Evolutionary conservation across 768 basidiomycete genomes (phyloP).

Genomic region (Serendipita sp.): DNA sequence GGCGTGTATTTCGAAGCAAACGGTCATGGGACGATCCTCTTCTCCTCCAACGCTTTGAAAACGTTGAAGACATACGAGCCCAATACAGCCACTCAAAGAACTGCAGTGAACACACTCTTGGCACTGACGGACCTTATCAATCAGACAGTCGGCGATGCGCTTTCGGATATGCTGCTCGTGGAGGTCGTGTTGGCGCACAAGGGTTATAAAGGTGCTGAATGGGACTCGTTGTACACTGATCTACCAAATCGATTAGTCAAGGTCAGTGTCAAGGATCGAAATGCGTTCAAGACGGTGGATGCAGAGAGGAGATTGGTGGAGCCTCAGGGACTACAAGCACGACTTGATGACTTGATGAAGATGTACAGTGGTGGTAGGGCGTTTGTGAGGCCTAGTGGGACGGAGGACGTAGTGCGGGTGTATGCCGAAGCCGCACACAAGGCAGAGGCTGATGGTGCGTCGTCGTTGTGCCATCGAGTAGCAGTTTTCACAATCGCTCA

Average conservation of each 20-base stretch:
- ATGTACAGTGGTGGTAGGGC: constrained; percentile 72
- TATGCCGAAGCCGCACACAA: constrained; percentile 80
- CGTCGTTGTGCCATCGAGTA: not conserved
- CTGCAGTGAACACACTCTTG: constrained; percentile 57
- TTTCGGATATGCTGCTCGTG: constrained; percentile 90
- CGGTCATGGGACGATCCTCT: constrained; percentile 93
- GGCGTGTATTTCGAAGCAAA: constrained; percentile 99
- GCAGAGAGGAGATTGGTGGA: constrained; percentile 78
- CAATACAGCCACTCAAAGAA: constrained; percentile 65
- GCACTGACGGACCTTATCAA: constrained; percentile 80
- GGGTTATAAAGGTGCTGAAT: constrained; percentile 65
- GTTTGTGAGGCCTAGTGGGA: constrained; percentile 93
- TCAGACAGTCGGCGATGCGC: constrained; percentile 93
- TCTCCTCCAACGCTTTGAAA: constrained; percentile 59
- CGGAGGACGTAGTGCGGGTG: constrained; percentile 94
- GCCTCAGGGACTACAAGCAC: constrained; percentile 63
- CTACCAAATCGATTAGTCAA: constrained; percentile 91
- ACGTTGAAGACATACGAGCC: constrained; percentile 49
- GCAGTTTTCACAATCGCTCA: not conserved
- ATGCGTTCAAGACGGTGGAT: constrained; percentile 76
- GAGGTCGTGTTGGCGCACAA: constrained; percentile 83
- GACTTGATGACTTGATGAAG: constrained; percentile 64
- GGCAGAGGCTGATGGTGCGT: constrained; percentile 69
- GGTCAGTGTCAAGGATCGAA: constrained; percentile 70
- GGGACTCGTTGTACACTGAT: constrained; percentile 88